Conservation (phyloP, 2,329 filamentous ascomycete species). For the Sordariomycetes sp. region DNA sequence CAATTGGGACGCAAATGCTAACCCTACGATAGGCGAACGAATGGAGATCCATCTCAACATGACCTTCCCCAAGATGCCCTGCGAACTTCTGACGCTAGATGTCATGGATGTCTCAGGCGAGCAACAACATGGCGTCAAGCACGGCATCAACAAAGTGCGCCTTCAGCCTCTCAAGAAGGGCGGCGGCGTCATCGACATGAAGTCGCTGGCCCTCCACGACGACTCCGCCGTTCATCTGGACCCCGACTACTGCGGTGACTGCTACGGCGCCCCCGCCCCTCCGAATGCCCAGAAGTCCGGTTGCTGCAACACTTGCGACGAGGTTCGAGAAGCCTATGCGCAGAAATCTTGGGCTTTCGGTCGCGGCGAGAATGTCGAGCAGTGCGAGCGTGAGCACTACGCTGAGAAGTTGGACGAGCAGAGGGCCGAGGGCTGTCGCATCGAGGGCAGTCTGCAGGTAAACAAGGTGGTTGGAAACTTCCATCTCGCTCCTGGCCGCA, state of each 20-base stretch:
- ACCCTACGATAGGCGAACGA: constrained; percentile 77
- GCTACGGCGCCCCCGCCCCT: constrained; percentile 77
- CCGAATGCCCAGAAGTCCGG: constrained; percentile 64
- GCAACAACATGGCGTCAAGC: constrained; percentile 87
- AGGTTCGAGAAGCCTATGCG: constrained; percentile 92
- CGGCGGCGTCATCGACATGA: constrained; percentile 63
- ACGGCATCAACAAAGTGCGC: constrained; percentile 87
- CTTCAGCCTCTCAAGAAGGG: constrained; percentile 65
- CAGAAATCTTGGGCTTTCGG: constrained; percentile 88
- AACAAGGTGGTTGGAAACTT: constrained; percentile 99
- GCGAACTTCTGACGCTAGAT: constrained; percentile 90
- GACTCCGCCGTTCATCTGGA: constrained; percentile 70
- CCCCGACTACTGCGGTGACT: constrained; percentile 85
- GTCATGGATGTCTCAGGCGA: constrained; percentile 99
- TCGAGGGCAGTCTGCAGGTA: constrained; percentile 84
- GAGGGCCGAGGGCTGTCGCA: constrained; percentile 84
- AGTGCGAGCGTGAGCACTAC: constrained; percentile 93
- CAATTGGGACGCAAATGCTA: too few species aligned
- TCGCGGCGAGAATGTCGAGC: constrained; percentile 82
- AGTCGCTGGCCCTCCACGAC: constrained; percentile 55
- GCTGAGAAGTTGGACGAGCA: constrained; percentile 80
- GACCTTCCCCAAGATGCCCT: constrained; percentile 87
- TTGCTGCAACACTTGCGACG: constrained; percentile 95
- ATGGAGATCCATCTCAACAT: constrained; percentile 99
- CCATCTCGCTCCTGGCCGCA: constrained; percentile 92